Conservation (phyloP, 352 stramenopile genomes). For the Saprolegnia diclina region DNA sequence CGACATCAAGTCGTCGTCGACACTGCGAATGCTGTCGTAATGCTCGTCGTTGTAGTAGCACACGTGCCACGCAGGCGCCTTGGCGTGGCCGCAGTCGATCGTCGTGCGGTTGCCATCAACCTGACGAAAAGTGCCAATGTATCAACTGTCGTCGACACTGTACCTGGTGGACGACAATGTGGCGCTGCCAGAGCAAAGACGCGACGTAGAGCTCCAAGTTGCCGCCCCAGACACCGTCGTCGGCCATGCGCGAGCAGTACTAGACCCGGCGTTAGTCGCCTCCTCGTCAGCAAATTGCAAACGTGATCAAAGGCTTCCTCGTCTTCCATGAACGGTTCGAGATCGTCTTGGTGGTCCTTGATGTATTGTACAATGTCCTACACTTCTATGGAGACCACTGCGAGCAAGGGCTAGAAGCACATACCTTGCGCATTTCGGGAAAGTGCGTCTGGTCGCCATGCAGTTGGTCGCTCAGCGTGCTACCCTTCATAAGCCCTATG, state of each 20-base stretch:
- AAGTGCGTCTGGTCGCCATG: constrained; percentile 67
- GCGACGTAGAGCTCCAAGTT: constrained; percentile 79
- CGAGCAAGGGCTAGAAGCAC: neutral
- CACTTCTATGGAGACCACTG: neutral
- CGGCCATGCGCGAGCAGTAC: constrained; percentile 74
- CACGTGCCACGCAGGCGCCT: constrained; percentile 12
- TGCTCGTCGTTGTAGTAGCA: constrained; percentile 40
- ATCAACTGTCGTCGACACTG: constrained; percentile 48
- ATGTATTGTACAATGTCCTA: constrained; percentile 71
- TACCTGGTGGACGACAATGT: constrained; percentile 76
- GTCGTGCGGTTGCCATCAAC: constrained; percentile 36
- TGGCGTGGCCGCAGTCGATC: constrained; percentile 18
- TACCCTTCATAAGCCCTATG: too few species aligned
- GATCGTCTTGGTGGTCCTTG: constrained; percentile 58
- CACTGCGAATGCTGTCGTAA: constrained; percentile 72
- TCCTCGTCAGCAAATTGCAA: constrained; percentile 10
- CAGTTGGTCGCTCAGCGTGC: constrained; percentile 63
- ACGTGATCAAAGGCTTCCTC: constrained; percentile 82
- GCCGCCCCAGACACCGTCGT: constrained; percentile 74
- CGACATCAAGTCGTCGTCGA: constrained; percentile 30
- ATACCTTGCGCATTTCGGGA: constrained; percentile 56
- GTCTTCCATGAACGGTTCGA: constrained; percentile 86
- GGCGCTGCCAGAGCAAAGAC: constrained; percentile 59
- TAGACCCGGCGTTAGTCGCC: constrained; percentile 24
- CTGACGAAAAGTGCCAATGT: constrained; percentile 49